Evolutionary conservation across 768 basidiomycete species (phyloP).

Genomic region (Clitopilus passeckerianus): DNA sequence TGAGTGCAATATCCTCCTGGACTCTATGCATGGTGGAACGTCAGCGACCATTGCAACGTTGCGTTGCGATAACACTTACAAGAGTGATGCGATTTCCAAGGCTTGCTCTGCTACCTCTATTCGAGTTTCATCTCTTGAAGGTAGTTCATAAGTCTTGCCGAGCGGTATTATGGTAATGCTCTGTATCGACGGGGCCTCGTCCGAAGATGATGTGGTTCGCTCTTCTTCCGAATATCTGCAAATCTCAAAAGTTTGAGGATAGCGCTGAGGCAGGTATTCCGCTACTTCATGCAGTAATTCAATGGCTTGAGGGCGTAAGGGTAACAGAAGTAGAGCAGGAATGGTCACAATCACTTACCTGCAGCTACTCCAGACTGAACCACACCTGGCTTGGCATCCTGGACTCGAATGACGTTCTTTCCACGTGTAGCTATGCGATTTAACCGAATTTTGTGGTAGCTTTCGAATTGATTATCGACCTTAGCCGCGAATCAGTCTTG

Average conservation of each 20-base stretch:
- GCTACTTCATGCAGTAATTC: conserved; percentile 67
- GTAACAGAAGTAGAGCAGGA: neutral
- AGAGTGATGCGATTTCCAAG: conserved; percentile 53
- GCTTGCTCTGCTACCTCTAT: conserved; percentile 41
- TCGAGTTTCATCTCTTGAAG: conserved; percentile 17
- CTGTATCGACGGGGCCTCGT: conserved; percentile 41
- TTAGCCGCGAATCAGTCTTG: conserved; percentile 11
- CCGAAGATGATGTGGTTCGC: conserved; percentile 18
- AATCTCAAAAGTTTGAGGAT: conserved; percentile 52
- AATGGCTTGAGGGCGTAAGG: conserved; percentile 32
- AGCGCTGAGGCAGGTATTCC: conserved; percentile 60
- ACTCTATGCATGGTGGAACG: conserved; percentile 27
- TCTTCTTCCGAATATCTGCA: conserved; percentile 27
- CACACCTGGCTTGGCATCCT: conserved; percentile 39
- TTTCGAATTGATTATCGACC: conserved; percentile 54
- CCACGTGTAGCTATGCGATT: conserved; percentile 51
- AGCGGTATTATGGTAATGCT: conserved; percentile 47
- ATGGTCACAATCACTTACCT: neutral
- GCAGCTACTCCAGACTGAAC: conserved; percentile 36
- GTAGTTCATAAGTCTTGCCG: conserved; percentile 44
- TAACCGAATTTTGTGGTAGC: conserved; percentile 53
- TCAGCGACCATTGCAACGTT: neutral
- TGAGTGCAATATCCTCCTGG: conserved; percentile 54
- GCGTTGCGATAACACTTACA: conserved; percentile 35
- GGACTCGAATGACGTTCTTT: conserved; percentile 39